These are phyloP conservation scores for Alternaria sp. DNA, from an alignment of 2,329 filamentous ascomycete species.

Conservation along the genomic window DNA sequence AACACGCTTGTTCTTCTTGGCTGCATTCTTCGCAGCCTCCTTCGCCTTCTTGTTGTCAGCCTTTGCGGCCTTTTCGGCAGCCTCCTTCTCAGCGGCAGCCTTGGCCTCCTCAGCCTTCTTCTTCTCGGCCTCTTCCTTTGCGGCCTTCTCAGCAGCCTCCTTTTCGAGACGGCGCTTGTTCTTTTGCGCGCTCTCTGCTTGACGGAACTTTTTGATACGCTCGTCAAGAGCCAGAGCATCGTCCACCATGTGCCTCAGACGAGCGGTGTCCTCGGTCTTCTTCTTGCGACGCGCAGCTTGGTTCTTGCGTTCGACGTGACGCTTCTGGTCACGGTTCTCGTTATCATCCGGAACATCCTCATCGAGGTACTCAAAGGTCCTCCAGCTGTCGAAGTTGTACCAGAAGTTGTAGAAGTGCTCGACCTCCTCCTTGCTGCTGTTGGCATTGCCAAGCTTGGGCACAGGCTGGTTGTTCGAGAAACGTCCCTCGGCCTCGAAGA, in stretches of 20 bases:
- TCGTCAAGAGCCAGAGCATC: slow-evolving; percentile 85
- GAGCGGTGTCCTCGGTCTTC: slow-evolving; percentile 96
- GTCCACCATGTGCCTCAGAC: slow-evolving; percentile 88
- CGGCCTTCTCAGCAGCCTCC: slow-evolving; percentile 89
- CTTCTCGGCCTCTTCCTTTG: slow-evolving; percentile 82
- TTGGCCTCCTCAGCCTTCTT: slow-evolving; percentile 85
- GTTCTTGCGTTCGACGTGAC: slow-evolving; percentile 98
- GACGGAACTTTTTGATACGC: slow-evolving; percentile 96
- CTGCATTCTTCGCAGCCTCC: slow-evolving; percentile 97
- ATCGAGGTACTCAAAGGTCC: slow-evolving; percentile 96
- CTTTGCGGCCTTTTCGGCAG: slow-evolving; percentile 82
- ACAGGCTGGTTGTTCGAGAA: slow-evolving; percentile 94
- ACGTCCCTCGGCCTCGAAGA: slow-evolving; percentile 90
- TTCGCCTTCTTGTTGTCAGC: slow-evolving; percentile 94
- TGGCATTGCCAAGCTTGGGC: slow-evolving; percentile 82
- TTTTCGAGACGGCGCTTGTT: slow-evolving; percentile 92
- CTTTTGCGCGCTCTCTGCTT: slow-evolving; percentile 90
- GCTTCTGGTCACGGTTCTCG: slow-evolving; percentile 98
- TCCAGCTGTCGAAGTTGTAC: slow-evolving; percentile 99
- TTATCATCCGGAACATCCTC: slow-evolving; percentile 99
- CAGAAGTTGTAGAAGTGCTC: slow-evolving; percentile 99
- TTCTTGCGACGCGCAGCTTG: slow-evolving; percentile 97
- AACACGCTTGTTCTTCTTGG: slow-evolving; percentile 99
- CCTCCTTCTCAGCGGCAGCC: slow-evolving; percentile 83
- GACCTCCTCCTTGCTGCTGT: slow-evolving; percentile 86